These are phyloP conservation scores for Lactifluus volemus DNA, from an alignment of 768 basidiomycete genomes.

Conservation along the genomic window DNA sequence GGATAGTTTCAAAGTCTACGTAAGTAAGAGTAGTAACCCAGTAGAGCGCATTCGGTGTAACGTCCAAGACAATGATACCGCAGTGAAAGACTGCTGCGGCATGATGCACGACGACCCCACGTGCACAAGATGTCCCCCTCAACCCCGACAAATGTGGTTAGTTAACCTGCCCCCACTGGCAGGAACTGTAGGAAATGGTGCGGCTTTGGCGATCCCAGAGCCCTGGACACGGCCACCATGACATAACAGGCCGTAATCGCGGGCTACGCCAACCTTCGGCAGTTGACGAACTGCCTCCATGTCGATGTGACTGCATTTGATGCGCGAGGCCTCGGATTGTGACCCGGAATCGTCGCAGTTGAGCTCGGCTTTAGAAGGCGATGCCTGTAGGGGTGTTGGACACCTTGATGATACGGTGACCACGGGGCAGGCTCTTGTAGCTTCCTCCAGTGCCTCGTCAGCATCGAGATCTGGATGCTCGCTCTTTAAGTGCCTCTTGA, in stretches of 20 bases:
- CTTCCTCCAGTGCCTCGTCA: background rate
- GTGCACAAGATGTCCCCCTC: background rate
- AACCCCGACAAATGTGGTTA: background rate
- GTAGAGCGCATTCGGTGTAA: too few relatives aligned
- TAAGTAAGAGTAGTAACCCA: too few relatives aligned
- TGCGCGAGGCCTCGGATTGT: background rate
- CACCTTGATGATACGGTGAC: background rate
- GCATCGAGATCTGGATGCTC: background rate
- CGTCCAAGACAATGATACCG: too few relatives aligned
- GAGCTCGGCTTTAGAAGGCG: background rate
- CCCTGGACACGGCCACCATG: background rate
- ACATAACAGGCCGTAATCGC: background rate
- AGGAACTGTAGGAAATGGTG: background rate
- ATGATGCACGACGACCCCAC: too few relatives aligned
- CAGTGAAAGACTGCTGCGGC: too few relatives aligned
- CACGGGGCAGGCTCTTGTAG: background rate
- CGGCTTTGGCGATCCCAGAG: background rate
- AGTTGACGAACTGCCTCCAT: background rate
- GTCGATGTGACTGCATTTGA: background rate
- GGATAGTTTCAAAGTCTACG: background rate
- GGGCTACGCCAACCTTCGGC: background rate
- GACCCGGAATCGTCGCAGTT: background rate
- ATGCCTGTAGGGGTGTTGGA: background rate
- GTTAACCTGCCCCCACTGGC: background rate
- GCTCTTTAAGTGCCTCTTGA: background rate